phyloP scores from a whole-genome alignment of 2,329 filamentous ascomycete genomes.

The Aspergillus viridinutans region DNA sequence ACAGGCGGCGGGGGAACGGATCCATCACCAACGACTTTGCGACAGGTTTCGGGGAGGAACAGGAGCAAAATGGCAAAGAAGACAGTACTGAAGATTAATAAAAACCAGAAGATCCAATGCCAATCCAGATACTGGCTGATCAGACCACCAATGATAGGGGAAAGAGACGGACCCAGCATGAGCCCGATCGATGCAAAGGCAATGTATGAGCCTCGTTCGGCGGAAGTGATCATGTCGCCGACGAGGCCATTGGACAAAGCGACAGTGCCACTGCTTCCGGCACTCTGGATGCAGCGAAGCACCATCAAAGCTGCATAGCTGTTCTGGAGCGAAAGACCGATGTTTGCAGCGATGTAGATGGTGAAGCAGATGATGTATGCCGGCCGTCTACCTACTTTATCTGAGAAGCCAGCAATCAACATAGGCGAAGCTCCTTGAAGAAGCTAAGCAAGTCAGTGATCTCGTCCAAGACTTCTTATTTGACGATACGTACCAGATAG shows the following conservation, averaged over 20 bases:
- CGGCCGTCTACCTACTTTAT: slow-evolving; percentile 48
- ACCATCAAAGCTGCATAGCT: slow-evolving; percentile 36
- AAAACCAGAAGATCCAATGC: slow-evolving; percentile 64
- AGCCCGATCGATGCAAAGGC: slow-evolving; percentile 26
- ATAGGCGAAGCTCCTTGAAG: slow-evolving; percentile 45
- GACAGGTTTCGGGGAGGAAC: slow-evolving; percentile 51
- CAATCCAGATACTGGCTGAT: slow-evolving; percentile 63
- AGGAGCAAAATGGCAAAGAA: slow-evolving; percentile 55
- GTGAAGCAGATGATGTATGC: slow-evolving; percentile 52
- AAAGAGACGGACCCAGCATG: slow-evolving; percentile 45
- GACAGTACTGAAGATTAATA: slow-evolving; percentile 49
- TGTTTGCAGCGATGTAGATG: slow-evolving; percentile 41
- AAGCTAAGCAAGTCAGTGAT: slow-evolving; percentile 4
- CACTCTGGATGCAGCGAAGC: slow-evolving; percentile 39
- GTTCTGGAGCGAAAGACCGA: slow-evolving; percentile 37
- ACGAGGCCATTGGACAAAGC: slow-evolving; percentile 39
- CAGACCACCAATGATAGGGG: slow-evolving; percentile 61
- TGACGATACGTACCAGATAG: slow-evolving; percentile 38
- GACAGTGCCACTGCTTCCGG: slow-evolving; percentile 40
- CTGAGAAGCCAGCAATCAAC: slow-evolving; percentile 49
- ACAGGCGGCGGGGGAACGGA: slow-evolving; percentile 24
- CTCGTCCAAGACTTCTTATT: not conserved
- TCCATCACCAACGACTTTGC: slow-evolving; percentile 39
- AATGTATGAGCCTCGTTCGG: slow-evolving; percentile 60
- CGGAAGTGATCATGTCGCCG: slow-evolving; percentile 61